These are phyloP conservation scores for Drosera spatulata DNA, from an alignment of 179 eudicot genomes.

Conservation along the genomic window DNA sequence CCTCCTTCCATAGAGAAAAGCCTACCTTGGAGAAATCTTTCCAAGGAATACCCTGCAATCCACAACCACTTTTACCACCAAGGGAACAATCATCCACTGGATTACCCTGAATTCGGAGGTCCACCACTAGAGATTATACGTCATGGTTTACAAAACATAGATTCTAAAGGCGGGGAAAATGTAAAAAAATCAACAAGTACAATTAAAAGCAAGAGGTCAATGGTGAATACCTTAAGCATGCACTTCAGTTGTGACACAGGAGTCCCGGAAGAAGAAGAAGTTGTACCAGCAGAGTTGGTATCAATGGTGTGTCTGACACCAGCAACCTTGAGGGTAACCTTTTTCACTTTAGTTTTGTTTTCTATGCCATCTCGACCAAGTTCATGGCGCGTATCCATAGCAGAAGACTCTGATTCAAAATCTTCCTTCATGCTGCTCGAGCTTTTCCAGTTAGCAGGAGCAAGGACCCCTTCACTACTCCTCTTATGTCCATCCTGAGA, in stretches of 20 bases:
- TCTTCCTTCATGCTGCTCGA: constrained; percentile 21
- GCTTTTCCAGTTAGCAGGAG: constrained; percentile 31
- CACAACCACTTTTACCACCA: constrained; percentile 31
- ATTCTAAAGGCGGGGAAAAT: too few species aligned
- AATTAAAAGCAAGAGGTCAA: background rate
- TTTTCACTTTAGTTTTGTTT: constrained; percentile 45
- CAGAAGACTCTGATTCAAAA: constrained; percentile 16
- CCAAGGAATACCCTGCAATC: constrained; percentile 69
- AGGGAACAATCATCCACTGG: constrained; percentile 33
- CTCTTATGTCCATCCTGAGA: constrained; percentile 17
- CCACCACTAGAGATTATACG: too few species aligned
- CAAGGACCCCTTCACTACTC: constrained; percentile 35
- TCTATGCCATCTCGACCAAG: constrained; percentile 19
- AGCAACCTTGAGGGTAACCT: constrained; percentile 80
- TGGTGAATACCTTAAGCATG: constrained; percentile 31
- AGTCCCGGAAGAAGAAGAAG: constrained; percentile 31
- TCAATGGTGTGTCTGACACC: constrained; percentile 73
- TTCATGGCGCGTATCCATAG: constrained; percentile 3
- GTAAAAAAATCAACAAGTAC: too few species aligned
- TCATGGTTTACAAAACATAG: too few species aligned
- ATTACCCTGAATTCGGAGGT: constrained; percentile 25
- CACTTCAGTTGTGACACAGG: constrained; percentile 25
- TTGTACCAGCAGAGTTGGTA: constrained; percentile 34
- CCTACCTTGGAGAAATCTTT: constrained; percentile 60
- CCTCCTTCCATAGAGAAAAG: constrained; percentile 52